Evolutionary conservation across 768 basidiomycete species (phyloP).

Genomic region (Tulasnella sp.): DNA sequence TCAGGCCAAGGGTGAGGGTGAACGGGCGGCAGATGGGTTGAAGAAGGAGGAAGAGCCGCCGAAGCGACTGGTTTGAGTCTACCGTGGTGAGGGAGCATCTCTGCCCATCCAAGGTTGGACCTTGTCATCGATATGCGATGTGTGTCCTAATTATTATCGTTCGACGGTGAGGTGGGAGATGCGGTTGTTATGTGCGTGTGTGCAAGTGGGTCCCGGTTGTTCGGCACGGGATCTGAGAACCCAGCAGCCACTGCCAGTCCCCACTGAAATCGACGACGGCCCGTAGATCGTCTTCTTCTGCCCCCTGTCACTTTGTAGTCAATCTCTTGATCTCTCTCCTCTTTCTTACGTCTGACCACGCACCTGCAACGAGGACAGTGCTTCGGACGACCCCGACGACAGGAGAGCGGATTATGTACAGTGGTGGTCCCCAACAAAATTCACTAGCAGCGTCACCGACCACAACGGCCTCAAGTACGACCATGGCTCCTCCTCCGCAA

Average conservation of each 20-base stretch:
- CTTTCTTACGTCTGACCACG: background rate
- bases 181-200: too few relatives aligned
- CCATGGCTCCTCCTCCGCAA: slow-evolving; percentile 9
- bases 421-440: slow-evolving; percentile 5
- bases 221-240: background rate
- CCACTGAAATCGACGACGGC: background rate
- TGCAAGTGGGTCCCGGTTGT: slow-evolving; percentile 6
- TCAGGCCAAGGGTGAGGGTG: slow-evolving; percentile 9
- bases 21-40: background rate
- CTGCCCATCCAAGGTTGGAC: background rate
- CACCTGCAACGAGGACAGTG: background rate
- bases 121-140: background rate
- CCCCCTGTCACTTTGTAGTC: slow-evolving; percentile 8
- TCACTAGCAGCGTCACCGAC: background rate
- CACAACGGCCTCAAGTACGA: slow-evolving; percentile 8
- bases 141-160: background rate
- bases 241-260: background rate
- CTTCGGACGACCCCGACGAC: too few relatives aligned
- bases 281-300: background rate
- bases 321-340: slow-evolving; percentile 10
- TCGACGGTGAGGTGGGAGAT: background rate
- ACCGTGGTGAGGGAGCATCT: background rate
- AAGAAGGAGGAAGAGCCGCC: slow-evolving; percentile 18
- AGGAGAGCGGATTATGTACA: background rate
- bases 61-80: slow-evolving; percentile 14